Evolutionary conservation across 2,329 filamentous ascomycete genomes (phyloP).

Genomic region (Bipolaris cookei): DNA sequence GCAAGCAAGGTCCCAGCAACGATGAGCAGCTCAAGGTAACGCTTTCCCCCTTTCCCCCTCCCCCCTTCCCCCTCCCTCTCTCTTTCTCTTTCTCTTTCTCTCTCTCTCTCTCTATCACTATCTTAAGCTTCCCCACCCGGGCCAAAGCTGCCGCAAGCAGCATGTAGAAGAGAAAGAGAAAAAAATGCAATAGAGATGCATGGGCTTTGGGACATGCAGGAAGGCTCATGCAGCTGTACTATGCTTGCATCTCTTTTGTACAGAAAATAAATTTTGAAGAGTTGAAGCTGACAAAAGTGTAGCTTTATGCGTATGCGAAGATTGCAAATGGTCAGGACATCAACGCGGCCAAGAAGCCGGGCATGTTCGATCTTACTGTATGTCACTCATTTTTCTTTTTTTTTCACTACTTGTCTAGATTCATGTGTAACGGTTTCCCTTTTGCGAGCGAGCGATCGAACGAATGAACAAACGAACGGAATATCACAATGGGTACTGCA

Average conservation of each 20-base stretch:
- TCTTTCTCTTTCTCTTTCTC: not conserved
- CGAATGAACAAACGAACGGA: no score
- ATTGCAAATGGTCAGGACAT: conserved; percentile 50
- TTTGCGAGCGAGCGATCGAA: no score
- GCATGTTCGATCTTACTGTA: conserved; percentile 75
- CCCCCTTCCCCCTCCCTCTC: not conserved
- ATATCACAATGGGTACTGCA: no score
- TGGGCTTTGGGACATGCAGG: no score
- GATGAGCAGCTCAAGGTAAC: conserved; percentile 59
- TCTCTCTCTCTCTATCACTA: not conserved
- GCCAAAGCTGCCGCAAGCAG: no score
- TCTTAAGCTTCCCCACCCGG: no score
- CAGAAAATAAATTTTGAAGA: not conserved
- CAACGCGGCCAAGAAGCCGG: conserved; percentile 57
- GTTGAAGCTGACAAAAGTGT: not conserved
- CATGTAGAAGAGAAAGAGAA: not conserved
- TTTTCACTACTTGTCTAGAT: no score
- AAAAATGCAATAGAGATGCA: not conserved
- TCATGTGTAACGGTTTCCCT: no score
- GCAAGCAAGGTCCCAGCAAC: conserved; percentile 37
- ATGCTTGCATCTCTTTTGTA: no score
- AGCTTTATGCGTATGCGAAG: conserved; percentile 62
- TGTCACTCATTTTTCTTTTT: conserved; percentile 21
- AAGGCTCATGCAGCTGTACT: no score
- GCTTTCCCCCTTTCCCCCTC: conserved; percentile 3